Conservation (phyloP, 1,284 basidiomycete genomes). For the Rhodotorula sp. region DNA sequence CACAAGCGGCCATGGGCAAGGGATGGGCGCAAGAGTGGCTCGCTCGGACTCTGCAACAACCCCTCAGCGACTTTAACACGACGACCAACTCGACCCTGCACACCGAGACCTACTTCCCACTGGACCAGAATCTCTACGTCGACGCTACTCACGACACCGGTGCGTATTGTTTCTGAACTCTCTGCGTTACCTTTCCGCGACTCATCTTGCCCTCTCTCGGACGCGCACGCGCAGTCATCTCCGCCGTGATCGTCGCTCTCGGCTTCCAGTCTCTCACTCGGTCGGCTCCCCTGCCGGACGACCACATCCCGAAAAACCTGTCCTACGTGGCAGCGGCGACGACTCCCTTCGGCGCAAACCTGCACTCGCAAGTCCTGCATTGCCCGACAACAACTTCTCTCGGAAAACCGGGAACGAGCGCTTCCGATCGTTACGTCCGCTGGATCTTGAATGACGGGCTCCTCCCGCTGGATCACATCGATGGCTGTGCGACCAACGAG, state of each 20-base stretch:
- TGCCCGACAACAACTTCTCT: slow-evolving; percentile 49
- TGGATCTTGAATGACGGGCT: slow-evolving; percentile 58
- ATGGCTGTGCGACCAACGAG: slow-evolving; percentile 57
- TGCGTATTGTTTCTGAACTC: background rate
- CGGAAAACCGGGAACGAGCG: slow-evolving; percentile 44
- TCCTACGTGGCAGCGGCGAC: slow-evolving; percentile 56
- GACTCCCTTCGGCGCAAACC: slow-evolving; percentile 59
- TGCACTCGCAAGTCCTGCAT: slow-evolving; percentile 63
- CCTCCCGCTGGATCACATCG: slow-evolving; percentile 60
- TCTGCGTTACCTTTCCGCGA: background rate
- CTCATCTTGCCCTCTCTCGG: background rate
- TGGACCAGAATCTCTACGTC: slow-evolving; percentile 62
- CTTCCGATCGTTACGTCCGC: slow-evolving; percentile 43
- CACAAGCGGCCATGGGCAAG: slow-evolving; percentile 51
- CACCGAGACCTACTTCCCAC: slow-evolving; percentile 60
- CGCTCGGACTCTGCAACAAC: slow-evolving; percentile 57
- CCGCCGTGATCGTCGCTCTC: slow-evolving; percentile 55
- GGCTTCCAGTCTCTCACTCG: slow-evolving; percentile 68
- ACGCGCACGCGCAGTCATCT: slow-evolving; percentile 34
- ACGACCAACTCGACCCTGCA: slow-evolving; percentile 62
- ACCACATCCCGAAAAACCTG: slow-evolving; percentile 64
- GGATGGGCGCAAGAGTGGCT: slow-evolving; percentile 50
- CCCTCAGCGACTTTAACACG: slow-evolving; percentile 56
- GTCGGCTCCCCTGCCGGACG: slow-evolving; percentile 66
- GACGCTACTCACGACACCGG: slow-evolving; percentile 58